Conservation (phyloP, 306 rosid species). For the Dalbergia cultrata region DNA sequence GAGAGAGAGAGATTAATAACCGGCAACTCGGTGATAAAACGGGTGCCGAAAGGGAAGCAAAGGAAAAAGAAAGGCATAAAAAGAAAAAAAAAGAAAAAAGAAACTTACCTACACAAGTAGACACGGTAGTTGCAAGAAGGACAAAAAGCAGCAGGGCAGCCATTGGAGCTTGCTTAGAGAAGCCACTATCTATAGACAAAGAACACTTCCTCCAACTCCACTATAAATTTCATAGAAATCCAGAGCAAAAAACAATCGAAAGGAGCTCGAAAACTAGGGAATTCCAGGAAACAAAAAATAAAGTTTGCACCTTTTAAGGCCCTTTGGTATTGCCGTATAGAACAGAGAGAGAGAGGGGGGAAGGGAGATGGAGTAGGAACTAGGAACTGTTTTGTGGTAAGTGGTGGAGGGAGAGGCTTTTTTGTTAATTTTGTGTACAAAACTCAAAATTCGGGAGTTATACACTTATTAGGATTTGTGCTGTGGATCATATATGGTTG, state of each 20-base stretch:
- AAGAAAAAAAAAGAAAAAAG: no score
- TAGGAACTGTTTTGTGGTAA: not conserved
- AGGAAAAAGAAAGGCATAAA: no score
- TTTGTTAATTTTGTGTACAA: slow-evolving; percentile 20
- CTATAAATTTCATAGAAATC: slow-evolving; percentile 32
- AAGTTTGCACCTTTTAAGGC: slow-evolving; percentile 52
- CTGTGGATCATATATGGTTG: not conserved
- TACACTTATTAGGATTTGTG: not conserved
- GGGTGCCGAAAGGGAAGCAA: not conserved
- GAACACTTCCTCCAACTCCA: slow-evolving; percentile 10
- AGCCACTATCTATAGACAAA: slow-evolving; percentile 8
- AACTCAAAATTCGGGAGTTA: not conserved
- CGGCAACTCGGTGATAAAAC: not conserved
- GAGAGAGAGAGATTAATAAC: slow-evolving; percentile 9
- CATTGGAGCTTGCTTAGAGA: slow-evolving; percentile 51
- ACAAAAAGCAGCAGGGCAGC: slow-evolving; percentile 58
- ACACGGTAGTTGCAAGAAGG: slow-evolving; percentile 57
- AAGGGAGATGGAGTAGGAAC: not conserved
- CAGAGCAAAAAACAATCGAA: slow-evolving; percentile 27
- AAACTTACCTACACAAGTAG: slow-evolving; percentile 71
- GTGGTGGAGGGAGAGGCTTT: slow-evolving; percentile 8
- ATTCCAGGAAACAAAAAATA: slow-evolving; percentile 32
- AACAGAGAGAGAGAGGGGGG: slow-evolving; percentile 20
- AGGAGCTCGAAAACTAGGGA: slow-evolving; percentile 14
- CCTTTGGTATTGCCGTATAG: not conserved